Percentiles rank a stretch among this genome's conserved stretches.
These are phyloP conservation scores for Rhodotorula sp. DNA, from an alignment of 1,284 basidiomycete species.

Conservation along the genomic window DNA sequence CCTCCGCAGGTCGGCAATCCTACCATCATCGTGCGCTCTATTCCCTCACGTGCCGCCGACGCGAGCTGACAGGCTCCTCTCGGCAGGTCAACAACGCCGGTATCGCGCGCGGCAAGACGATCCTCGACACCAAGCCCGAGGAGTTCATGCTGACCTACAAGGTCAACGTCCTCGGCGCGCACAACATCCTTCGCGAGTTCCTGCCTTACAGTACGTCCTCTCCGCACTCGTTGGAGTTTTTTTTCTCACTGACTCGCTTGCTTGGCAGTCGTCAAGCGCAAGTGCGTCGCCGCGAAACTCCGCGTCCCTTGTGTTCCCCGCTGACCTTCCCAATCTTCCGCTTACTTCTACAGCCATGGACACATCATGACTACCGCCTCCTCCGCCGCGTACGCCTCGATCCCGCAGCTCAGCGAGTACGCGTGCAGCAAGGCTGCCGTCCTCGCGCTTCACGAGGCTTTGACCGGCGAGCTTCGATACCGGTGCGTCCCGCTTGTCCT, in stretches of 20 bases:
- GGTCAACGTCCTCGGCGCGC: conserved; percentile 37
- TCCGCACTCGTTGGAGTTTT: too few relatives aligned
- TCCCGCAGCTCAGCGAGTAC: conserved; percentile 34
- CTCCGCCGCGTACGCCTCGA: conserved; percentile 25
- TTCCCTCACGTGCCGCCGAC: not conserved
- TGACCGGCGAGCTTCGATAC: conserved; percentile 33
- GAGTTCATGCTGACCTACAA: conserved; percentile 36
- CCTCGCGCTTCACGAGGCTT: conserved; percentile 37
- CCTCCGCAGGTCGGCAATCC: conserved; percentile 23
- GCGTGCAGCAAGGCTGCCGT: conserved; percentile 35
- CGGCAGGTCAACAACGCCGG: conserved; percentile 41
- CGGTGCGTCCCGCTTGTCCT: conserved; percentile 7
- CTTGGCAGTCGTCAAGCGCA: conserved; percentile 27
- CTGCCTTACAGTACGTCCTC: conserved; percentile 31
- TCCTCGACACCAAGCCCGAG: conserved; percentile 33
- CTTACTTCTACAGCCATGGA: conserved; percentile 13
- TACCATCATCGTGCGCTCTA: conserved; percentile 18
- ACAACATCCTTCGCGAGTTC: conserved; percentile 40
- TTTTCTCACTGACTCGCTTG: not conserved
- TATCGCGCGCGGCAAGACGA: conserved; percentile 38
- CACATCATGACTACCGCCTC: conserved; percentile 37
- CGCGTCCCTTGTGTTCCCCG: too few relatives aligned
- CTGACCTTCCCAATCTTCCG: not conserved
- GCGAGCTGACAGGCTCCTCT: not conserved
- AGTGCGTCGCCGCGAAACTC: conserved; percentile 1